Percentiles rank a stretch among this genome's conserved stretches.
Conservation (phyloP, 2,329 filamentous ascomycete genomes). For the Mycosphaerella arachidis region DNA sequence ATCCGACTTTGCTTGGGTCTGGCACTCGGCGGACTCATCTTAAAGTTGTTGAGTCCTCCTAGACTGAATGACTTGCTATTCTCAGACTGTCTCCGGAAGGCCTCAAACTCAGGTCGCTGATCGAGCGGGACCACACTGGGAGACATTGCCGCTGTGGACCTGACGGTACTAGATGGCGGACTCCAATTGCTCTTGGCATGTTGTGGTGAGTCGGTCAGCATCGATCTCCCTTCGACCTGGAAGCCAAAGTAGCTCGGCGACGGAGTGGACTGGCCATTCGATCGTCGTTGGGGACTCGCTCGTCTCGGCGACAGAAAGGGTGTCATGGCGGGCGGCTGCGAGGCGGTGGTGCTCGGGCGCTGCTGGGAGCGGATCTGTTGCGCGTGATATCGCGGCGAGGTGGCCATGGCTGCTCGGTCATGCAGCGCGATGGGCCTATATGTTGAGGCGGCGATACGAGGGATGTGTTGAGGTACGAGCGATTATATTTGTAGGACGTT, state of each 20-base stretch:
- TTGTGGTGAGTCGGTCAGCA: conserved; percentile 38
- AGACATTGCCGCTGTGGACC: conserved; percentile 63
- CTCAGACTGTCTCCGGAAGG: conserved; percentile 66
- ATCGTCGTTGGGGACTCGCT: conserved; percentile 18
- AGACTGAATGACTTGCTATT: conserved; percentile 44
- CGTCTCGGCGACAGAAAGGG: conserved; percentile 28
- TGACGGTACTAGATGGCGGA: conserved; percentile 64
- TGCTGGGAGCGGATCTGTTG: conserved; percentile 7
- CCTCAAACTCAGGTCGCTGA: conserved; percentile 76
- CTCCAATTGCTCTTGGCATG: conserved; percentile 71
- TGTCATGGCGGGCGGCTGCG: conserved; percentile 25
- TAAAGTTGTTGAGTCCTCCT: conserved; percentile 40
- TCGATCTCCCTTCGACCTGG: conserved; percentile 59
- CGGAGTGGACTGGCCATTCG: conserved; percentile 28
- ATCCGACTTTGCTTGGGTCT: conserved; percentile 17
- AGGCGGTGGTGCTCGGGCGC: conserved; percentile 16
- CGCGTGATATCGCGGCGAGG: conserved; percentile 20
- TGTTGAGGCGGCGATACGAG: conserved; percentile 2
- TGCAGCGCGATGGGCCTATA: conserved; percentile 1
- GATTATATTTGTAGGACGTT: neutral
- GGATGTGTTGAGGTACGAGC: neutral
- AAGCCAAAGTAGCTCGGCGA: conserved; percentile 89
- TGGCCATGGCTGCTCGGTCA: conserved; percentile 24
- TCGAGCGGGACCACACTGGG: conserved; percentile 68
- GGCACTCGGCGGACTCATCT: conserved; percentile 29